These are phyloP conservation scores for Streptanthus diversifolius DNA, from an alignment of 345 rosid species.

Conservation along the genomic window DNA sequence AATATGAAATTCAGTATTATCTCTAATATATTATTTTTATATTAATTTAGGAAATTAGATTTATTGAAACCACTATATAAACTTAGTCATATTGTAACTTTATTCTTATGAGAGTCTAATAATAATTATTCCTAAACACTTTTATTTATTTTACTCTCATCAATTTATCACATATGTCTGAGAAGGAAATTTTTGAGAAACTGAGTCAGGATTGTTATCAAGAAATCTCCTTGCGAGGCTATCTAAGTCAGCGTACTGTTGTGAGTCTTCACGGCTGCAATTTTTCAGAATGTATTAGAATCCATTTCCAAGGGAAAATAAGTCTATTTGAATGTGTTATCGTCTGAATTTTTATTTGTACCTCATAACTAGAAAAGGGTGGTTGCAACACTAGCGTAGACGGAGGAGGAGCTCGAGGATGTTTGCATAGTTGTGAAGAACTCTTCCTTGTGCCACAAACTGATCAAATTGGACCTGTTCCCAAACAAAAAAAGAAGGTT, in stretches of 20 bases:
- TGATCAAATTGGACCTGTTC: slow-evolving; percentile 64
- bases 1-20: too few species aligned
- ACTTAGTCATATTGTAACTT: too few species aligned
- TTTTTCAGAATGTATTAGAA: background rate
- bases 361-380: slow-evolving; percentile 74
- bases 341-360: background rate
- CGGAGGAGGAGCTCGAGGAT: slow-evolving; percentile 71
- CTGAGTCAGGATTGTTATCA: slow-evolving; percentile 35
- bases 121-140: too few species aligned
- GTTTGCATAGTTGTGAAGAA: slow-evolving; percentile 62
- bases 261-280: slow-evolving; percentile 42
- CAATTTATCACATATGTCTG: slow-evolving; percentile 45
- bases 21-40: too few species aligned
- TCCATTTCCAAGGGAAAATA: background rate
- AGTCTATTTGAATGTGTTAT: background rate
- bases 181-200: slow-evolving; percentile 35
- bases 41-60: too few species aligned
- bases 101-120: too few species aligned
- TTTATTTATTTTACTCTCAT: too few species aligned
- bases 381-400: slow-evolving; percentile 73
- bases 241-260: slow-evolving; percentile 53
- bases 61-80: too few species aligned
- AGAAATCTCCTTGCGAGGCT: slow-evolving; percentile 60
- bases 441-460: slow-evolving; percentile 70
- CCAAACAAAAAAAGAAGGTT: background rate